Percentiles rank a stretch among this genome's conserved stretches.
Evolutionary conservation across 2,329 filamentous ascomycete genomes (phyloP).

Genomic region (Chalaropsis ovoidea): DNA sequence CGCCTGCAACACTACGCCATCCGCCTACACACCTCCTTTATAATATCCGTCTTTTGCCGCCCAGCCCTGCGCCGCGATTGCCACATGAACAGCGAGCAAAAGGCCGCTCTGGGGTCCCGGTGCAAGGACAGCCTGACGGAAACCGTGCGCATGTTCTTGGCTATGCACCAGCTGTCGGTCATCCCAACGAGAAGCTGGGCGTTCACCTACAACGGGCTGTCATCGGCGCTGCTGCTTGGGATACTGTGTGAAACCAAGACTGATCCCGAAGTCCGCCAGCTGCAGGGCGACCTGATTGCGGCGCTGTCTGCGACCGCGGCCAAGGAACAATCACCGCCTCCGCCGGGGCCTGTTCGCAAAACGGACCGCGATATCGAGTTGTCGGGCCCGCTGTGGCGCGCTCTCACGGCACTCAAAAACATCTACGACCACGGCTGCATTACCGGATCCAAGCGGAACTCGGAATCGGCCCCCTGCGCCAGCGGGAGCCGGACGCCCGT

Average conservation of each 20-base stretch:
- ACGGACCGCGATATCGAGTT: slow-evolving; percentile 53
- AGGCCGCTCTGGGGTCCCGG: slow-evolving; percentile 44
- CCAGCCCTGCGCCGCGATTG: slow-evolving; percentile 50
- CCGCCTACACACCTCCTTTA: slow-evolving; percentile 54
- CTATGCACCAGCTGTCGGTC: slow-evolving; percentile 57
- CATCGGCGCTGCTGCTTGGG: slow-evolving; percentile 53
- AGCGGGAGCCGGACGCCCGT: slow-evolving; percentile 41
- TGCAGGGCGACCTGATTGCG: slow-evolving; percentile 54
- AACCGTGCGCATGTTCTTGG: slow-evolving; percentile 57
- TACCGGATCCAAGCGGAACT: slow-evolving; percentile 44
- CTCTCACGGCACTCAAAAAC: slow-evolving; percentile 51
- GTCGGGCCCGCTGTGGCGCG: slow-evolving; percentile 51
- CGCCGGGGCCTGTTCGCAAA: slow-evolving; percentile 41
- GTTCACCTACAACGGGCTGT: slow-evolving; percentile 57
- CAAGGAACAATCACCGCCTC: slow-evolving; percentile 48
- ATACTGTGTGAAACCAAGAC: slow-evolving; percentile 54
- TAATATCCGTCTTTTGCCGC: slow-evolving; percentile 55
- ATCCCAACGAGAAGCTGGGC: slow-evolving; percentile 59
- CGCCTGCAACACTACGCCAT: slow-evolving; percentile 55
- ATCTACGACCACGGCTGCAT: slow-evolving; percentile 57
- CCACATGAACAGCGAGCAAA: slow-evolving; percentile 43
- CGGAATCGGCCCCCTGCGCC: slow-evolving; percentile 37
- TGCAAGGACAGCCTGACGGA: slow-evolving; percentile 55
- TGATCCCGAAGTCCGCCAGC: slow-evolving; percentile 51
- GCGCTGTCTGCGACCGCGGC: slow-evolving; percentile 54